A percentile compares a stretch with the other conserved stretches of the same genome.
Conservation (phyloP, 1,139 yeast genomes). For the Torulaspora pretoriensis region DNA sequence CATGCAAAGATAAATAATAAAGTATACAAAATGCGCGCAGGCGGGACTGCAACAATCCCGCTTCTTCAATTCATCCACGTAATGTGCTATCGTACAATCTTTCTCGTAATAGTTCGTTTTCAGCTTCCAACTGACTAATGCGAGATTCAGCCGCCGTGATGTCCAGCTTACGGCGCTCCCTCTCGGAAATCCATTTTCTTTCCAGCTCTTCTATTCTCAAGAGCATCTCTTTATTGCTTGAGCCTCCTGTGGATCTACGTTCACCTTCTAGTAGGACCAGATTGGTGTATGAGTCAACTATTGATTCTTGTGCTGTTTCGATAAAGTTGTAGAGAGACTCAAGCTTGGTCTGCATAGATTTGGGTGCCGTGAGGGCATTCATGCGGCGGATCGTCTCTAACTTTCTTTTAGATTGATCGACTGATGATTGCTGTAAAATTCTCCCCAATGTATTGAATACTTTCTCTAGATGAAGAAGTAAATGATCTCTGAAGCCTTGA, state of each 20-base stretch:
- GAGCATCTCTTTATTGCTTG: slow-evolving; percentile 32
- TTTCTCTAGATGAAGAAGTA: slow-evolving; percentile 42
- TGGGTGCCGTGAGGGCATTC: slow-evolving; percentile 32
- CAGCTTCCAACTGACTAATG: slow-evolving; percentile 52
- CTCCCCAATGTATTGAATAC: slow-evolving; percentile 48
- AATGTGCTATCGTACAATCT: slow-evolving; percentile 22
- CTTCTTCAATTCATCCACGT: slow-evolving; percentile 7
- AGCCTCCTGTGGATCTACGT: slow-evolving; percentile 23
- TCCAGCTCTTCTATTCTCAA: slow-evolving; percentile 59
- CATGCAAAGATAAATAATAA: slow-evolving; percentile 8
- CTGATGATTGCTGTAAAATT: slow-evolving; percentile 55
- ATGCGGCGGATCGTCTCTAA: slow-evolving; percentile 42
- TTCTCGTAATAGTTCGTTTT: slow-evolving; percentile 44
- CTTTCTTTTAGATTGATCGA: slow-evolving; percentile 53
- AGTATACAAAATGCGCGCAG: slow-evolving; percentile 2
- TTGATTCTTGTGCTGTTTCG: slow-evolving; percentile 54
- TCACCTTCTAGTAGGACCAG: slow-evolving; percentile 36
- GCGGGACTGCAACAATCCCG: slow-evolving; percentile 7
- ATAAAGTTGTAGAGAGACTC: slow-evolving; percentile 55
- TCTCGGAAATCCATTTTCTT: slow-evolving; percentile 62
- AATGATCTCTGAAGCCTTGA: slow-evolving; percentile 23
- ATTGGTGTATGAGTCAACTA: slow-evolving; percentile 53
- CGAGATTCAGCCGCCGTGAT: slow-evolving; percentile 51
- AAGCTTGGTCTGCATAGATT: slow-evolving; percentile 44
- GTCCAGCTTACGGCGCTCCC: slow-evolving; percentile 65